A percentile compares a stretch with the other conserved stretches of the same genome.
These are phyloP conservation scores for Pyrrhoderma lamaoense DNA, from an alignment of 1,284 basidiomycete genomes.

Conservation along the genomic window DNA sequence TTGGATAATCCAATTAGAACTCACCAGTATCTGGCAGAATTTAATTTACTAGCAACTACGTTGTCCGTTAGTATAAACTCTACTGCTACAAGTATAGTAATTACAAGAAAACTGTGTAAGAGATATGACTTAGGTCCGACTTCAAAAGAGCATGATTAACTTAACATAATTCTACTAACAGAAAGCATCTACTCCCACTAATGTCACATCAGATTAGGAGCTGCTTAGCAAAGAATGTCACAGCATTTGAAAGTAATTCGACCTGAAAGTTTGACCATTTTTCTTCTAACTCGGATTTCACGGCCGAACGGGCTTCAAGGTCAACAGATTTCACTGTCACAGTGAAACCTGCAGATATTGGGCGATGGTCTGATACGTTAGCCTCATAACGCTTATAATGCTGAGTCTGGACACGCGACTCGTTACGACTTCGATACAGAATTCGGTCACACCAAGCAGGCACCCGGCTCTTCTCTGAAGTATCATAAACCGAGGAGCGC, in stretches of 20 bases:
- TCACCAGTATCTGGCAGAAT: too few relatives aligned
- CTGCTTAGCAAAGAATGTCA: conserved; percentile 2
- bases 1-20: too few relatives aligned
- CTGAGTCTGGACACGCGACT: conserved; percentile 50
- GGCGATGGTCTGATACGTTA: conserved; percentile 81
- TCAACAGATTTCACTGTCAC: conserved; percentile 69
- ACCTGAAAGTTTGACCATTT: conserved; percentile 56
- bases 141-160: neutral
- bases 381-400: conserved; percentile 76
- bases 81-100: neutral
- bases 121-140: neutral
- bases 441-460: conserved; percentile 98
- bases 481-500: conserved; percentile 72
- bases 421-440: conserved; percentile 66
- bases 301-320: conserved; percentile 46
- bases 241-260: neutral
- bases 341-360: conserved; percentile 73
- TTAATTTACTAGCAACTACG: too few relatives aligned
- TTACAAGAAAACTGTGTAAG: neutral
- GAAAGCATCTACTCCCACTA: too few relatives aligned
- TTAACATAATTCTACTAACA: neutral
- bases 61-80: too few relatives aligned
- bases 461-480: conserved; percentile 79
- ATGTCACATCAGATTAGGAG: conserved; percentile 4
- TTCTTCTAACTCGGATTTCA: conserved; percentile 46